Conservation (phyloP, 1,139 yeast genomes). For the Arxiozyma telluris region DNA sequence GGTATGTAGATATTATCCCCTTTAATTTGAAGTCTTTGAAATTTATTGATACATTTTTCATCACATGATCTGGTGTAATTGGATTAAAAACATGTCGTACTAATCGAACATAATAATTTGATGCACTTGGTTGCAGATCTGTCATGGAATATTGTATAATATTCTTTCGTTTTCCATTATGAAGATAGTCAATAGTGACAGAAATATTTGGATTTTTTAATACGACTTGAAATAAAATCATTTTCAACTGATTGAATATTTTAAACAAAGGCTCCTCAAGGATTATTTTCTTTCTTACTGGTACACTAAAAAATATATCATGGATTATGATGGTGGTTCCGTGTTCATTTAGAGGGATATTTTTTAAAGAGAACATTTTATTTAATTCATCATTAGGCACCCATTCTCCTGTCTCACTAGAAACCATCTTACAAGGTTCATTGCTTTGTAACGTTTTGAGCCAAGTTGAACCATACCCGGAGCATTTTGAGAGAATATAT, state of each 20-base stretch:
- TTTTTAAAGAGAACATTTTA: background rate
- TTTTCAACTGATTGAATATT: conserved; percentile 32
- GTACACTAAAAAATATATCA: conserved; percentile 45
- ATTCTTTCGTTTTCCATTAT: conserved; percentile 4
- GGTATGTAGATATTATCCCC: conserved; percentile 28
- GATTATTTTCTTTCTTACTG: conserved; percentile 44
- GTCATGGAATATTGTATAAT: conserved; percentile 6
- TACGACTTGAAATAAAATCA: conserved; percentile 32
- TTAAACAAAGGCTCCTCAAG: conserved; percentile 19
- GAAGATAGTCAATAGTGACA: conserved; percentile 21
- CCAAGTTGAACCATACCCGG: conserved; percentile 25
- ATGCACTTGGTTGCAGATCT: background rate
- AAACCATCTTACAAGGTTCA: background rate
- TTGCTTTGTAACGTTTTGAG: conserved; percentile 3
- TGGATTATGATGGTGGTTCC: conserved; percentile 47
- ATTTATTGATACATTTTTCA: conserved; percentile 17
- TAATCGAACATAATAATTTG: conserved; percentile 7
- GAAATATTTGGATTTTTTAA: conserved; percentile 28
- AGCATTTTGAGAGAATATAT: conserved; percentile 32
- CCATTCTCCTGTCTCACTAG: background rate
- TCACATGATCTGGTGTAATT: conserved; percentile 11
- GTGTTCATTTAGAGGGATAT: conserved; percentile 9
- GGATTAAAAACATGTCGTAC: conserved; percentile 15
- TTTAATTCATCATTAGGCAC: background rate
- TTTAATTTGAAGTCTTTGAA: conserved; percentile 27